Evolutionary conservation across 2,329 filamentous ascomycete species (phyloP), one percentile per base, ranked within the genome.

Genomic region (Albophoma yamanashiensis): DNA sequence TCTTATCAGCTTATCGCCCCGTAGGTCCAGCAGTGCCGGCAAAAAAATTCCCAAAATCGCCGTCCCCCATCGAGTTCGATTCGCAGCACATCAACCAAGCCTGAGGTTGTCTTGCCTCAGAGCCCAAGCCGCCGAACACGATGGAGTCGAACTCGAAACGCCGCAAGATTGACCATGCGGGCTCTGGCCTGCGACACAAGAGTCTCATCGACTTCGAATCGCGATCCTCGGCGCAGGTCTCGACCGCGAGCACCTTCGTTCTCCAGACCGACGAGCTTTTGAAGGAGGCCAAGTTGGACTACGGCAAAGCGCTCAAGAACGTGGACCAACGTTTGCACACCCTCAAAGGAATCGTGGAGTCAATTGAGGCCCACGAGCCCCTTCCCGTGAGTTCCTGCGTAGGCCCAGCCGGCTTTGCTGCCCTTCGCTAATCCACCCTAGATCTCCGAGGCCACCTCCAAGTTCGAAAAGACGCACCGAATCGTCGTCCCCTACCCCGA

Each of bases 401-500:
- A 20, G n/a, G 39, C 3, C 8, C 17, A 0, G 45, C 40, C 55
- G 39, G 8, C 50, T 31, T 9, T 22, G 15, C 22, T 8, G 20
- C 14, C 17, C 4, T 34, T 42, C 42, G 58, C 64, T 68, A 63
- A 70, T 50, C 43, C 25, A 50, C n/a, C 57, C 53, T 64, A 91
- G 88, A 81, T 94, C 58, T 66, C 75, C 40, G 85, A 94, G 66
- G 91, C 90, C 11, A 79, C 78, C 0, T 78, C 86, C 69, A 83
- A 82, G 62, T 82, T 90, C 67, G 84, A 89, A 66, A 88, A 86
- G 72, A 79, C 80, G 47, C 79, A 86, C 68, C 84, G 84, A 56
- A 81, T 96, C 61, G 74, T 78, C n/a, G 82, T 96, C 56, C 94
- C 94, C 0, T 97, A 91, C 69, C 91, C 93, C 20, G 81, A 88